These are phyloP conservation scores for Fragaria ananassa DNA, from an alignment of 306 rosid species.

Conservation along the genomic window DNA sequence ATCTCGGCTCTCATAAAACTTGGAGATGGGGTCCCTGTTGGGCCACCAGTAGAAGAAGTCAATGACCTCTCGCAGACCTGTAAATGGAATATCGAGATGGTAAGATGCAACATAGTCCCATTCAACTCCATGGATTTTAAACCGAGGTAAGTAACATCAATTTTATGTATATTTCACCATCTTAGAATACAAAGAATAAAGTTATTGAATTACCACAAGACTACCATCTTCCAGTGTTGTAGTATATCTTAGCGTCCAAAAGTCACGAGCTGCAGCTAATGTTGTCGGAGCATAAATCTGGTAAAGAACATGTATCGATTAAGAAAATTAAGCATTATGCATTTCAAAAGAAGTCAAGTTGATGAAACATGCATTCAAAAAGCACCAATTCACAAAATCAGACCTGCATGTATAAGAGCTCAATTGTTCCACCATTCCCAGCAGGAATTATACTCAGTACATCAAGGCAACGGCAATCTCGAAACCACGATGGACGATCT, in stretches of 20 bases:
- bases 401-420: conserved; percentile 96
- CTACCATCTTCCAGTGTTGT: conserved; percentile 92
- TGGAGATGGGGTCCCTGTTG: conserved; percentile 70
- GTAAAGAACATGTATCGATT: not conserved
- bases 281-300: conserved; percentile 97
- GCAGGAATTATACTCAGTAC: conserved; percentile 76
- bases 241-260: conserved; percentile 88
- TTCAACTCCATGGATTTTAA: not conserved
- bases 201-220: conserved; percentile 65
- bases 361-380: not conserved
- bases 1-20: conserved; percentile 82
- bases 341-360: not conserved
- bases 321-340: not conserved
- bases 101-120: not conserved
- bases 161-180: not conserved
- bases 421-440: conserved; percentile 84
- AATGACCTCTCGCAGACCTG: conserved; percentile 94
- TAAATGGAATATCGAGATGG: conserved; percentile 15
- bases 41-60: conserved; percentile 82
- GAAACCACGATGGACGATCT: conserved; percentile 89
- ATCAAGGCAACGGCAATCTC: conserved; percentile 86
- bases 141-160: not conserved
- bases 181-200: not conserved
- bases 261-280: conserved; percentile 95
- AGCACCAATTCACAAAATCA: not conserved